A percentile compares a stretch with the other conserved stretches of the same genome.
phyloP scores from a whole-genome alignment of 768 basidiomycete species.

The Rhizopogon salebrosus region DNA sequence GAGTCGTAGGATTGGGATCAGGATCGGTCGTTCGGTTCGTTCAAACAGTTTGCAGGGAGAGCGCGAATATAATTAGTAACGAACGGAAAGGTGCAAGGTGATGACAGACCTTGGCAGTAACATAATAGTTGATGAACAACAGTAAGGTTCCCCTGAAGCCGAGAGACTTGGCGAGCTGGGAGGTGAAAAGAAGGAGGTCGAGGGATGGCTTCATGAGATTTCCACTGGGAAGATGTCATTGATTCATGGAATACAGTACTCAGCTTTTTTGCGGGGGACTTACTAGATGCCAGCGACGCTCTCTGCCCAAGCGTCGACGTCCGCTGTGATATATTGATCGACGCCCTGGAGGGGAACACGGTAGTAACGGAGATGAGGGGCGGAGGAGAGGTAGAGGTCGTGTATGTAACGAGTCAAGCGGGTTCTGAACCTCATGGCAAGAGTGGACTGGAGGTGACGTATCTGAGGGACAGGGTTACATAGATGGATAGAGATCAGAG shows the following conservation, averaged over 20 bases:
- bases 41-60: too few species aligned
- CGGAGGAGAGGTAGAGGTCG: constrained; percentile 82
- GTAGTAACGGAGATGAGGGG: constrained; percentile 70
- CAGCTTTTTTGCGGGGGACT: too few species aligned
- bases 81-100: background rate
- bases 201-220: constrained; percentile 91
- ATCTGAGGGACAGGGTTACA: constrained; percentile 44
- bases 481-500: background rate
- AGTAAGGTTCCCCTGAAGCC: constrained; percentile 80
- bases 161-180: constrained; percentile 81
- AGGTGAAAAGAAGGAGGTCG: constrained; percentile 88
- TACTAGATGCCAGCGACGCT: constrained; percentile 84
- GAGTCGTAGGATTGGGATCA: too few species aligned
- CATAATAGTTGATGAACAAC: constrained; percentile 78
- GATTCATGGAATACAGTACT: too few species aligned
- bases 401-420: constrained; percentile 87
- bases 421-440: constrained; percentile 78
- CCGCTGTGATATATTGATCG: constrained; percentile 91
- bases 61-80: too few species aligned
- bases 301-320: constrained; percentile 86
- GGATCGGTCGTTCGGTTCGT: too few species aligned
- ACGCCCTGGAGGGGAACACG: constrained; percentile 62
- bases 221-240: constrained; percentile 45
- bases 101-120: constrained; percentile 52
- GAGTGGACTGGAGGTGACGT: constrained; percentile 80